Base-by-base conservation (phyloP, 306 rosid genomes). In the Lupinus albus region DNA sequence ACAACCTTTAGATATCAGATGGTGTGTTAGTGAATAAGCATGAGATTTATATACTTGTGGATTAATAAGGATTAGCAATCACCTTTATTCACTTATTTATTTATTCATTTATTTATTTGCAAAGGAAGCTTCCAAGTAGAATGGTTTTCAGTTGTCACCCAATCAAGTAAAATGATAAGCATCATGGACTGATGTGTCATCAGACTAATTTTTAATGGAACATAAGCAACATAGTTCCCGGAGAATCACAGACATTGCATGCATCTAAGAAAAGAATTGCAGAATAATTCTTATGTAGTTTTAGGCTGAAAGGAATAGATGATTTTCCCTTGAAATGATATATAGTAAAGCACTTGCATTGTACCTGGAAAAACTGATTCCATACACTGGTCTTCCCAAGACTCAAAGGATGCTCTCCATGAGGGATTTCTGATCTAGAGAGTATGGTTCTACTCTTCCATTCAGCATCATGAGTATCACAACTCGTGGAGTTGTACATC, bases 301-400 rank as follows among this genome's bases (percentile, higher is more conserved):
- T 41, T 11, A 35, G 54, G 64, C 21, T 5, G 12, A 54, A 15
- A 36, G 7, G 7, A 16, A 53, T 17, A 20, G 25, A 53, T 36
- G 50, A 42, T 35, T 56, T 68, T 66, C 30, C 52, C 48, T 32
- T 11, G 11, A 38, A 51, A 65, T 39, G 21, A 30, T 46, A 58
- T 53, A 11, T 41, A 47, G 6, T 14, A 76, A 32, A 59, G 67
- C 33, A 25, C 25, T 39, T 16, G 57, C 47, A 50, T 21, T 32
- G n/a, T 86, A 94, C 99, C 95, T 94, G 94, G 76, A 94, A 94
- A 78, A 87, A 94, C 83, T 86, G 97, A 82, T 94, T 90, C 99
- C 99, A 94, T 66, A 94, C 67, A 63, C 97, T 94, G 67, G 91
- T 78, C 86, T 85, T 86, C 82, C 99, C 99, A 77, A 94, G 95